Conservation (phyloP, 1,139 yeast species). For the Geotrichum candidum region DNA sequence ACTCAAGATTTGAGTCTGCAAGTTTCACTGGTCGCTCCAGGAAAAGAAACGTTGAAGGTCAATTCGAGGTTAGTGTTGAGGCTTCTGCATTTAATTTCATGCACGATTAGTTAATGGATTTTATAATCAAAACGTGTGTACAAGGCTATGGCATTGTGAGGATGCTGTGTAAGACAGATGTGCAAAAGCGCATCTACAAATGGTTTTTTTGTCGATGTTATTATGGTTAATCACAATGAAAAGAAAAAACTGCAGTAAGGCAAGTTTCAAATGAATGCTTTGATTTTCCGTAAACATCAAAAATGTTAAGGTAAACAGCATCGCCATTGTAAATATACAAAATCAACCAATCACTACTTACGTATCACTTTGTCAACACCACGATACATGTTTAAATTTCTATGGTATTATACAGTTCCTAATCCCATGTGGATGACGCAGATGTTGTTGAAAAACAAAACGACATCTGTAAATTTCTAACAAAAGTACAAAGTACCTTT, state of each 20-base stretch:
- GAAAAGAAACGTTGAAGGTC: neutral
- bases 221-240: neutral
- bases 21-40: neutral
- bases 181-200: neutral
- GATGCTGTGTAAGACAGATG: neutral
- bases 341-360: neutral
- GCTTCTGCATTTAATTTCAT: neutral
- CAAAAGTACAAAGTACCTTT: too few species aligned
- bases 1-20: neutral
- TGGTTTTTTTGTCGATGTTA: too few species aligned
- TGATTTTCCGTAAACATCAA: too few species aligned
- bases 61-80: neutral
- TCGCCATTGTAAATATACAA: too few species aligned
- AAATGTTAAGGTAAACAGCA: too few species aligned
- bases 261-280: too few species aligned
- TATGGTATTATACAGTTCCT: neutral
- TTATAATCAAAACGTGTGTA: neutral
- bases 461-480: too few species aligned
- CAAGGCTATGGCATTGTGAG: neutral
- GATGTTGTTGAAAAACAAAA: too few species aligned
- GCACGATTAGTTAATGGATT: neutral
- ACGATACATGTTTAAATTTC: too few species aligned
- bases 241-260: too few species aligned
- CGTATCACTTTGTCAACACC: neutral
- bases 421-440: neutral